Evolutionary conservation across 2,329 filamentous ascomycete species (phyloP).

Genomic region (Cryphonectria naterciae): DNA sequence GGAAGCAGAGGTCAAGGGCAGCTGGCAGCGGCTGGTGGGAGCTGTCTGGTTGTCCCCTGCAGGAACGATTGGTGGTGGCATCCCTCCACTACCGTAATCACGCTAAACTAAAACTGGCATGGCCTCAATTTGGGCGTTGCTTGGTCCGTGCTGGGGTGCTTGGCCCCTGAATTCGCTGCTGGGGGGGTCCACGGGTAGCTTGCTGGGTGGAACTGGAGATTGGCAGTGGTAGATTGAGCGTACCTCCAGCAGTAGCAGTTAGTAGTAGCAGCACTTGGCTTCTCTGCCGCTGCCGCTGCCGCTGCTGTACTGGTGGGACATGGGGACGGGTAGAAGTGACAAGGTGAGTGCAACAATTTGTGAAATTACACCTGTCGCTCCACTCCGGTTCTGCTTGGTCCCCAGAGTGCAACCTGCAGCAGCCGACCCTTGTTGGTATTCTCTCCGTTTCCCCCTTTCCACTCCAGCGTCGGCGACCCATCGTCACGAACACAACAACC

Average conservation of each 20-base stretch:
- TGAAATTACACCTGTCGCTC: conserved; percentile 29
- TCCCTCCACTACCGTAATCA: conserved; percentile 8
- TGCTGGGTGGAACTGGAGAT: conserved; percentile 11
- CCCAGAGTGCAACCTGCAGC: conserved; percentile 16
- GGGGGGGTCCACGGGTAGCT: neutral
- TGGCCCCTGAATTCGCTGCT: conserved; percentile 16
- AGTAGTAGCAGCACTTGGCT: neutral
- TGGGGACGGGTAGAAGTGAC: conserved; percentile 22
- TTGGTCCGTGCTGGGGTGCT: conserved; percentile 13
- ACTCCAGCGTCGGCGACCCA: conserved; percentile 24
- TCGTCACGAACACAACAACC: conserved; percentile 14
- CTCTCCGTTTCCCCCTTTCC: conserved; percentile 28
- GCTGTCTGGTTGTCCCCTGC: neutral
- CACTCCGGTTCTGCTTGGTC: conserved; percentile 18
- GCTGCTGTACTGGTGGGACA: conserved; percentile 8
- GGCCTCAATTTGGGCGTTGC: conserved; percentile 4
- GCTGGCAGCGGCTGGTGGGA: conserved; percentile 11
- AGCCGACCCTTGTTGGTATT: conserved; percentile 28
- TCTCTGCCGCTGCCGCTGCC: too few species aligned
- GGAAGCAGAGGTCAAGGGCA: conserved; percentile 1
- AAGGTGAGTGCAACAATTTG: conserved; percentile 18
- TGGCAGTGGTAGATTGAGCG: neutral
- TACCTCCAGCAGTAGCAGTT: neutral
- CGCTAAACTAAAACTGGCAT: conserved; percentile 11
- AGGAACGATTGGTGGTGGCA: too few species aligned